A percentile compares a stretch with the other conserved stretches of the same genome.
phyloP scores from a whole-genome alignment of 495 filamentous ascomycete genomes.

The Margaritispora aquatica region DNA sequence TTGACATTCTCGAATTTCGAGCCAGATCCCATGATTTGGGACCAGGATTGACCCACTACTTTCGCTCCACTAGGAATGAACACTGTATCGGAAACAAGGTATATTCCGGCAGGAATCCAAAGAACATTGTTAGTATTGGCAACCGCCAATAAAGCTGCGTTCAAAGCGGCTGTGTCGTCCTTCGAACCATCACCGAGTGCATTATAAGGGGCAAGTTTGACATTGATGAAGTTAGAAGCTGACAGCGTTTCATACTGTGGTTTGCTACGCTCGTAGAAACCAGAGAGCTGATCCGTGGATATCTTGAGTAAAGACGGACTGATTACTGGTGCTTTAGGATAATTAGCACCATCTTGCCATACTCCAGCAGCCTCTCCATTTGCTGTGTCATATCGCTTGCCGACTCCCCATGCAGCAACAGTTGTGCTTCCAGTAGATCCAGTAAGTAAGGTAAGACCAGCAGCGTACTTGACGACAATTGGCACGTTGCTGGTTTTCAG shows the following conservation, averaged over 20 bases:
- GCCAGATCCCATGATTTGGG: constrained; percentile 53
- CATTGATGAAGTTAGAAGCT: background rate
- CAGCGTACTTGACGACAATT: no score
- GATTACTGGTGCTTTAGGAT: no score
- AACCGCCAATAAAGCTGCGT: background rate
- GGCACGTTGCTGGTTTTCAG: no score
- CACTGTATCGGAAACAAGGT: constrained; percentile 14
- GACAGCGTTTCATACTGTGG: background rate
- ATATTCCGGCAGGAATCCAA: constrained; percentile 28
- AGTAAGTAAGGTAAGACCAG: no score
- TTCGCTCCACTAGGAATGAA: constrained; percentile 35
- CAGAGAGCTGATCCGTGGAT: background rate
- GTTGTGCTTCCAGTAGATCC: no score
- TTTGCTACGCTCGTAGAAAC: background rate
- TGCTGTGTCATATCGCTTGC: no score
- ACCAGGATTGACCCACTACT: constrained; percentile 44
- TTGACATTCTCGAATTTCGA: constrained; percentile 37
- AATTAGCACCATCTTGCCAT: no score
- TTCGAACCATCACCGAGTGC: background rate
- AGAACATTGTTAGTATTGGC: background rate
- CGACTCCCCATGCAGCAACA: no score
- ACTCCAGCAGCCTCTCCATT: no score
- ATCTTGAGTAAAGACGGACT: background rate
- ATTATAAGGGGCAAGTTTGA: background rate
- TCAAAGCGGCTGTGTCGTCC: background rate